These are phyloP conservation scores for Kwoniella dejecticola DNA, from an alignment of 768 basidiomycete genomes.

Conservation along the genomic window DNA sequence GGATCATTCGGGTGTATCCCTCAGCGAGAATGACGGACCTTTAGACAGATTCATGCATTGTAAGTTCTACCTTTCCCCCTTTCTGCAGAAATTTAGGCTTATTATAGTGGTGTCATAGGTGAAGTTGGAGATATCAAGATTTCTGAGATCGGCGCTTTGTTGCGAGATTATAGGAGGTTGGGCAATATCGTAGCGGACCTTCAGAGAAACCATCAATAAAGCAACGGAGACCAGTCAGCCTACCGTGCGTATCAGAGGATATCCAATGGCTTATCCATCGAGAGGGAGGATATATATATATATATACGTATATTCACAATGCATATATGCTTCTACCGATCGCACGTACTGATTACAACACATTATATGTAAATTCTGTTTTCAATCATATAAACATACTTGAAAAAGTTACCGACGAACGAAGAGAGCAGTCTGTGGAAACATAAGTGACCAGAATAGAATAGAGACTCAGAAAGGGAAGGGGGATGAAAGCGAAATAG, in stretches of 20 bases:
- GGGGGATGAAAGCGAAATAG: neutral
- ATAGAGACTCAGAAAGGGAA: too few relatives aligned
- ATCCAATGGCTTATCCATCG: too few relatives aligned
- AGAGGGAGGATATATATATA: neutral
- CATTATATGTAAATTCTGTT: neutral
- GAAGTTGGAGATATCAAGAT: conserved; percentile 74
- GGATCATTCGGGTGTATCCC: conserved; percentile 1
- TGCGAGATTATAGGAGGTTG: conserved; percentile 77
- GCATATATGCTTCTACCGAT: neutral
- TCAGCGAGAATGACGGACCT: conserved; percentile 54
- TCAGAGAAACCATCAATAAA: conserved; percentile 5
- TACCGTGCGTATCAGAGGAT: too few relatives aligned
- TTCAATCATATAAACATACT: neutral
- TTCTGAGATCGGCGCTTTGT: conserved; percentile 75
- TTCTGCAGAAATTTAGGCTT: conserved; percentile 25
- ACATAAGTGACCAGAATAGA: neutral
- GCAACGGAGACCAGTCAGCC: too few relatives aligned
- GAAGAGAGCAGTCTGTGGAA: neutral
- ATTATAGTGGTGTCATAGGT: conserved; percentile 62
- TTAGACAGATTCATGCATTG: conserved; percentile 51
- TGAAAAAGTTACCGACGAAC: neutral
- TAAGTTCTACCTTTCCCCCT: conserved; percentile 24
- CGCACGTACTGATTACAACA: too few relatives aligned
- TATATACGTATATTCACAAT: neutral
- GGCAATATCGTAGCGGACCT: conserved; percentile 53